Evolutionary conservation across 371 early-diverging fungal species (phyloP).

Genomic region (Fennellomyces sp.): DNA sequence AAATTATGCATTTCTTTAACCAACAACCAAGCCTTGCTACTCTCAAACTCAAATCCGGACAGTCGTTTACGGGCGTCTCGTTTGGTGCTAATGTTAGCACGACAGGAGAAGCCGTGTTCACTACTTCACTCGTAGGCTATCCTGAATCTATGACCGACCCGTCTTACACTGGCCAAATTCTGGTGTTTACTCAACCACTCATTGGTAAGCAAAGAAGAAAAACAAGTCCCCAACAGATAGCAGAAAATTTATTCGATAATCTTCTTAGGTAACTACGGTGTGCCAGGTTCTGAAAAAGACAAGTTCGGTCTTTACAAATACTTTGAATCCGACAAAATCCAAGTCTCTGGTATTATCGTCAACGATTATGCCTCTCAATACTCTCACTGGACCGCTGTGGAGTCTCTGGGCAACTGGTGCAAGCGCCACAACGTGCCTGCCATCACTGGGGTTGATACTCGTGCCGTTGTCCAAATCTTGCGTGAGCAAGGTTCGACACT

Average conservation of each 20-base stretch:
- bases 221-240: slow-evolving; percentile 6
- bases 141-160: slow-evolving; percentile 97
- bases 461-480: slow-evolving; percentile 92
- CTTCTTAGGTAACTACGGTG: slow-evolving; percentile 85
- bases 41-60: slow-evolving; percentile 78
- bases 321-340: slow-evolving; percentile 93
- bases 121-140: slow-evolving; percentile 93
- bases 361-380: slow-evolving; percentile 88
- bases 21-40: slow-evolving; percentile 45
- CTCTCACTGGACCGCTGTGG: slow-evolving; percentile 90
- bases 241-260: not conserved
- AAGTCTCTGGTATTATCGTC: slow-evolving; percentile 88
- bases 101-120: slow-evolving; percentile 86
- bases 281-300: slow-evolving; percentile 83
- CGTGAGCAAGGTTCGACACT: slow-evolving; percentile 89
- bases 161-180: slow-evolving; percentile 94
- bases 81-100: slow-evolving; percentile 68
- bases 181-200: slow-evolving; percentile 94
- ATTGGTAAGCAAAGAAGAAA: slow-evolving; percentile 58
- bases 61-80: slow-evolving; percentile 74
- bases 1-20: slow-evolving; percentile 15
- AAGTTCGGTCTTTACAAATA: slow-evolving; percentile 79
- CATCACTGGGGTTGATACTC: slow-evolving; percentile 92
- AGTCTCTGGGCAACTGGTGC: slow-evolving; percentile 88
- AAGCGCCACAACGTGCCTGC: slow-evolving; percentile 88